Evolutionary conservation across 306 rosid species (phyloP), one percentile per base, ranked within the genome.

Genomic region (Albizia julibrissin): DNA sequence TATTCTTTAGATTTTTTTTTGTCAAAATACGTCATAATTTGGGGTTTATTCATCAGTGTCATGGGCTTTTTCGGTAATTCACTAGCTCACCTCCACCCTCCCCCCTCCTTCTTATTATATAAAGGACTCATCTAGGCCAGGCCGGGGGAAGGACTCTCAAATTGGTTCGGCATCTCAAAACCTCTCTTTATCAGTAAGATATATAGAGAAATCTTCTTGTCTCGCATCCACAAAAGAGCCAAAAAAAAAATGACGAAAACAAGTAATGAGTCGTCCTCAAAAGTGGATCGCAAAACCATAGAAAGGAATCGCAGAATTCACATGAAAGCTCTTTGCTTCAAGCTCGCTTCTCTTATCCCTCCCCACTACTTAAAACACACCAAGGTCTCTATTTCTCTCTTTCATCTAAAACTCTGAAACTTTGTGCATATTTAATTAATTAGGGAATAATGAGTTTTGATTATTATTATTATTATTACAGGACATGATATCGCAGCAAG

Each of bases 231-330:
- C 31, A 2, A 29, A 29, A 29, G 3, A 5, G 3, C 15, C 14
- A 10, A 4, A 10, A 9, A 10, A 15, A 49, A 16, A 5, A 87
- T 86, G 91, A 87, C 69, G 79, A 82, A 71, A 34, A 22, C 61
- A 34, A 42, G 18, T 69, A 52, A 6, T 3, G 69, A 69, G 5
- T 70, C 75, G 2, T 59, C 89, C 1, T 31, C 84, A 5, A 93
- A 91, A 77, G 87, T 75, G 1, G 96, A 93, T 61, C 86, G 97
- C 16, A 93, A 91, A 82, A 89, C 85, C 22, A 76, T 90, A 69
- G 97, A 93, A 79, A 90, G 70, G 61, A 91, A 93, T 82, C 85
- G 97, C 49, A 90, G 96, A 87, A 85, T 85, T 74, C 93, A 87
- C 31, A 90, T 93, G 96, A 93, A 93, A 87, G 61, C 76, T 10